Percentiles rank a stretch among this genome's conserved stretches.
Evolutionary conservation across 2,329 filamentous ascomycete species (phyloP).

Genomic region (Fusarium fracticaudum): DNA sequence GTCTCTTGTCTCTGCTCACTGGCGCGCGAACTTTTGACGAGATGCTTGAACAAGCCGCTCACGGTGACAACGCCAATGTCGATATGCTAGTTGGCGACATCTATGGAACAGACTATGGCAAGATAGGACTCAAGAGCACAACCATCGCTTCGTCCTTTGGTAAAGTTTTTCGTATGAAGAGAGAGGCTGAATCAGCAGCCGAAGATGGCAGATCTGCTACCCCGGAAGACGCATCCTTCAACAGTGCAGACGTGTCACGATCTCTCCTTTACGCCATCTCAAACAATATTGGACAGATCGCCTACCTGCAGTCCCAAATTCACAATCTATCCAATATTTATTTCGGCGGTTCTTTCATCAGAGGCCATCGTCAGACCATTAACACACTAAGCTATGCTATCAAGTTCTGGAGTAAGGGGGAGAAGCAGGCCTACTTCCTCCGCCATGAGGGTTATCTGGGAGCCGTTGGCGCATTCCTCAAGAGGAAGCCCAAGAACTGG

Average conservation of each 20-base stretch:
- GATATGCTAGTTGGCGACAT: slow-evolving; percentile 99
- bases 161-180: slow-evolving; percentile 94
- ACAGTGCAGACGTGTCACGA: slow-evolving; percentile 84
- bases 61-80: slow-evolving; percentile 90
- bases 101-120: slow-evolving; percentile 94
- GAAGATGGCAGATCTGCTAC: slow-evolving; percentile 74
- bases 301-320: slow-evolving; percentile 96
- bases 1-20: slow-evolving; percentile 88
- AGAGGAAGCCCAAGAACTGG: slow-evolving; percentile 91
- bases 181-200: slow-evolving; percentile 79
- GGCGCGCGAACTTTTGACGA: slow-evolving; percentile 97
- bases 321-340: slow-evolving; percentile 93
- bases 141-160: slow-evolving; percentile 97
- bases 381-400: slow-evolving; percentile 97
- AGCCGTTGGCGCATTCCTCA: slow-evolving; percentile 92
- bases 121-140: slow-evolving; percentile 94
- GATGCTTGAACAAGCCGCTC: slow-evolving; percentile 91
- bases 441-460: slow-evolving; percentile 96
- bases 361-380: slow-evolving; percentile 96
- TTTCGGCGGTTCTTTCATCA: slow-evolving; percentile 96
- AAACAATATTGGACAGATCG: slow-evolving; percentile 98
- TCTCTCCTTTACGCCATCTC: slow-evolving; percentile 94
- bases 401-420: slow-evolving; percentile 94
- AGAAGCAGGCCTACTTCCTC: slow-evolving; percentile 95
- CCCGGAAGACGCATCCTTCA: slow-evolving; percentile 64